Evolutionary conservation across 2,329 filamentous ascomycete genomes (phyloP).

Genomic region (Colletotrichum sp.): DNA sequence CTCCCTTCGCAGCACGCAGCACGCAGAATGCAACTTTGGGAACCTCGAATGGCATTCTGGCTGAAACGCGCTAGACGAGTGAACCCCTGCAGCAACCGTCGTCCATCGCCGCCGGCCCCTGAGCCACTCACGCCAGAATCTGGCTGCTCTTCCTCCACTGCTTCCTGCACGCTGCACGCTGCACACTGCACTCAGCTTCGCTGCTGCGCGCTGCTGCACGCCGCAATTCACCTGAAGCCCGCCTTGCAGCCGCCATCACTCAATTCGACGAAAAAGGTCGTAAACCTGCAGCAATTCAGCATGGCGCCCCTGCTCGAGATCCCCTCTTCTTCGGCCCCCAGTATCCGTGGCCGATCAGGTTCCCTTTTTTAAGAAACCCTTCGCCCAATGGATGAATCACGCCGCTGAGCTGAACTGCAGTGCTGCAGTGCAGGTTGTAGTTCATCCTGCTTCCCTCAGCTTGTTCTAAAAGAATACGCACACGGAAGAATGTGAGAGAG

Average conservation of each 20-base stretch:
- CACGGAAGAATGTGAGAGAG: not conserved
- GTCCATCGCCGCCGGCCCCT: not conserved
- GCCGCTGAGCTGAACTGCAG: not conserved
- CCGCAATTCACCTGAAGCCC: slow-evolving; percentile 1
- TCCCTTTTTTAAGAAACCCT: not conserved
- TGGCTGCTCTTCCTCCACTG: not conserved
- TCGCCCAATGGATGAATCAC: not conserved
- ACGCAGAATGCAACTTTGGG: not conserved
- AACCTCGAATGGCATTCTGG: slow-evolving; percentile 11
- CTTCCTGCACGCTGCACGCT: not conserved
- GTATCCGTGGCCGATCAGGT: not conserved
- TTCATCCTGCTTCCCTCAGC: not conserved
- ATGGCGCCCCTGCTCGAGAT: not conserved
- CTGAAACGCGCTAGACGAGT: slow-evolving; percentile 13
- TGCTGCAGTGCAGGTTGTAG: not conserved
- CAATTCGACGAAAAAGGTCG: not conserved
- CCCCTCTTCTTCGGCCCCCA: not conserved
- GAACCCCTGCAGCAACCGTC: slow-evolving; percentile 11
- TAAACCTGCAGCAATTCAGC: not conserved
- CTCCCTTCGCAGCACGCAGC: not conserved
- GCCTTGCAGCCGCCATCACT: not conserved
- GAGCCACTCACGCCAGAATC: not conserved
- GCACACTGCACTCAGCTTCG: not conserved
- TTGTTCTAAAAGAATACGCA: not conserved
- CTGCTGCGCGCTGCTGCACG: not conserved